Evolutionary conservation across 108 stramenopile genomes (phyloP).

Genomic region (Cyclotella distinguenda): DNA sequence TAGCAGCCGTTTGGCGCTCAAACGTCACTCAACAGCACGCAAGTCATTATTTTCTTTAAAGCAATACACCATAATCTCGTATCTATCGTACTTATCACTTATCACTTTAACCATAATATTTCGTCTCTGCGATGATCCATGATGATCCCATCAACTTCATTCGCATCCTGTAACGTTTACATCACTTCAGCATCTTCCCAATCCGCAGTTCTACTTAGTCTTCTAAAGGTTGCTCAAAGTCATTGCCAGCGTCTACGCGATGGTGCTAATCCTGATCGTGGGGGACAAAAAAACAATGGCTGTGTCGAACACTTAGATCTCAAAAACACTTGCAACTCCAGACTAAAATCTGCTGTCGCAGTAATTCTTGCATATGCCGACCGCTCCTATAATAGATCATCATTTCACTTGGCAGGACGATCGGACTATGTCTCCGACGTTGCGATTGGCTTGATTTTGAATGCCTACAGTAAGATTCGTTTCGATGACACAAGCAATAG

Average conservation of each 20-base stretch:
- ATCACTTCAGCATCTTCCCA: constrained; percentile 57
- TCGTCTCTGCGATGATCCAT: too few relatives aligned
- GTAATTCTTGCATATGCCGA: constrained; percentile 83
- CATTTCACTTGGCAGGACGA: constrained; percentile 78
- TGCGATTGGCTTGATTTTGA: constrained; percentile 41
- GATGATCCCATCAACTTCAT: too few relatives aligned
- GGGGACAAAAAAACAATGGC: background rate
- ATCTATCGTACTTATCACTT: too few relatives aligned
- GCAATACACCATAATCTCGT: too few relatives aligned
- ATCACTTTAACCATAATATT: too few relatives aligned
- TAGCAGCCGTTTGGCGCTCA: too few relatives aligned
- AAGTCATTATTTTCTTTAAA: too few relatives aligned
- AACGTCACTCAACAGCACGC: too few relatives aligned
- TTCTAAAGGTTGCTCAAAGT: constrained; percentile 60
- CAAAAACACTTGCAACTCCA: constrained; percentile 17
- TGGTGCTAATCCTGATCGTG: background rate
- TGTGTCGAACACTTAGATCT: background rate
- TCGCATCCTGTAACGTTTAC: constrained; percentile 84
- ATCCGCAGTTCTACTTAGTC: constrained; percentile 34
- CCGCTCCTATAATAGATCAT: constrained; percentile 78
- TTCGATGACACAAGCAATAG: constrained; percentile 6
- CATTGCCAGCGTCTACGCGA: constrained; percentile 41
- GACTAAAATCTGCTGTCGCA: constrained; percentile 28
- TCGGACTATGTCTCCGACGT: constrained; percentile 53
- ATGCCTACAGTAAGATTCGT: constrained; percentile 27